Base-by-base conservation (phyloP, 2,329 filamentous ascomycete genomes). In the Colletotrichum sp. region DNA sequence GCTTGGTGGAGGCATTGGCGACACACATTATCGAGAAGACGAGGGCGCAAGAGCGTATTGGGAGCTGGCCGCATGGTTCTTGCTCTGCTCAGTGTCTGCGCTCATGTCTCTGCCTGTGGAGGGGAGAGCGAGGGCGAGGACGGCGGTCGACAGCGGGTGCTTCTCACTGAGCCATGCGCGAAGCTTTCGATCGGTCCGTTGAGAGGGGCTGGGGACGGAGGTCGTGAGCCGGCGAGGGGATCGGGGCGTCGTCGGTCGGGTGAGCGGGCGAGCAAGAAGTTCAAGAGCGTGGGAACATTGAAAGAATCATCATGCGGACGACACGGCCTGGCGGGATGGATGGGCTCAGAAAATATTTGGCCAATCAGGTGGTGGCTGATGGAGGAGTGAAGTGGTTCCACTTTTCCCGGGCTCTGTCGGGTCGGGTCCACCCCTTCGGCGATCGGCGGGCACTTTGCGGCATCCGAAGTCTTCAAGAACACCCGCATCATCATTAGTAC, bases 51-150 rank as follows among this genome's bases (percentile, higher is more conserved):
- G 74, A 76, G 39, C 21, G 72, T 67, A 60, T 59, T 76, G 67
- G 68, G 52, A 73, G 73, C 73, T 76, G 75, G 68, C 73, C 75
- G 73, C 75, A 77, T 77, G 52, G 68, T 77, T 73, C 26, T 72
- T 69, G 70, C 59, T 73, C 74, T 74, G 70, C 70, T 73, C 43
- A 52, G n/a, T 52, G 43, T 52, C 70, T 74, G 74, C 74, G 65
- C 70, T 73, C 74, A 76, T 76, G 59, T 76, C 74, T 71, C 74
- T 71, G 65, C 70, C 70, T 52, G 65, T 65, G 28, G 21, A 13
- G 63, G 4, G n/a, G 10, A 39, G 14, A 24, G 68, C n/a, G 48
- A 57, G 30, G 39, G 18, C n/a, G n/a, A 63, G n/a, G 39, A 48
- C 39, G 39, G 36, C 39, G 12, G 68, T 55, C 73, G 59, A 18